phyloP scores from a whole-genome alignment of 306 rosid species.

The Corylus avellana region DNA sequence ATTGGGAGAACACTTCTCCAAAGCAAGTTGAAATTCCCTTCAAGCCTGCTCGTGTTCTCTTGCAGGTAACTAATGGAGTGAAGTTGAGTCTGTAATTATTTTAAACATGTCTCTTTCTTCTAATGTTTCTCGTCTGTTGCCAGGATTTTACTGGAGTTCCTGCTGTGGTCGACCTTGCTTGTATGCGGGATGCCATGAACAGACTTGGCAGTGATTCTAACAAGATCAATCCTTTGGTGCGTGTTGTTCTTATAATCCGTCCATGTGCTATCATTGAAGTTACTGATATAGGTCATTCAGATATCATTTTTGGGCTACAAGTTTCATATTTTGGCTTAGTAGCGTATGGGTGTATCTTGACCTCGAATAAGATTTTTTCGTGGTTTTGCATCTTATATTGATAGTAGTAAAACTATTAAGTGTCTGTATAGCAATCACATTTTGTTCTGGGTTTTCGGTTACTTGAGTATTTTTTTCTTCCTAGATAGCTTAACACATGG shows the following conservation, averaged over 20 bases:
- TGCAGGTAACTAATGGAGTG: slow-evolving; percentile 64
- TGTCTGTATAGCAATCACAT: not conserved
- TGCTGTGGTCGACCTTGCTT: slow-evolving; percentile 89
- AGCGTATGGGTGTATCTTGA: not conserved
- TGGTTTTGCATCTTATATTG: slow-evolving; percentile 8
- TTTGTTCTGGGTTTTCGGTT: slow-evolving; percentile 6
- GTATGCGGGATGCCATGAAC: slow-evolving; percentile 98
- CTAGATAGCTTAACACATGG: not conserved
- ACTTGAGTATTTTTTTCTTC: not conserved
- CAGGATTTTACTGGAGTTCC: slow-evolving; percentile 98
- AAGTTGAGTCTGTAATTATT: not conserved
- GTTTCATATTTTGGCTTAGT: slow-evolving; percentile 10
- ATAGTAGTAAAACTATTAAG: not conserved
- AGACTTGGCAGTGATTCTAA: slow-evolving; percentile 87
- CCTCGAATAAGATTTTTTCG: slow-evolving; percentile 12
- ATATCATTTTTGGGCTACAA: not conserved
- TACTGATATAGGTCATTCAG: slow-evolving; percentile 7
- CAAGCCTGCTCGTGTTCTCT: slow-evolving; percentile 91
- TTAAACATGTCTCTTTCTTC: not conserved
- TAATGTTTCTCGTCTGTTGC: slow-evolving; percentile 12
- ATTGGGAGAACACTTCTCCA: slow-evolving; percentile 70
- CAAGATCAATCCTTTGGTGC: slow-evolving; percentile 92
- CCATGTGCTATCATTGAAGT: slow-evolving; percentile 14
- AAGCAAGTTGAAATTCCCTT: slow-evolving; percentile 94
- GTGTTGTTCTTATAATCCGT: slow-evolving; percentile 22